Base-by-base conservation (phyloP, 306 rosid genomes). In the Aeschynomene evenia region DNA sequence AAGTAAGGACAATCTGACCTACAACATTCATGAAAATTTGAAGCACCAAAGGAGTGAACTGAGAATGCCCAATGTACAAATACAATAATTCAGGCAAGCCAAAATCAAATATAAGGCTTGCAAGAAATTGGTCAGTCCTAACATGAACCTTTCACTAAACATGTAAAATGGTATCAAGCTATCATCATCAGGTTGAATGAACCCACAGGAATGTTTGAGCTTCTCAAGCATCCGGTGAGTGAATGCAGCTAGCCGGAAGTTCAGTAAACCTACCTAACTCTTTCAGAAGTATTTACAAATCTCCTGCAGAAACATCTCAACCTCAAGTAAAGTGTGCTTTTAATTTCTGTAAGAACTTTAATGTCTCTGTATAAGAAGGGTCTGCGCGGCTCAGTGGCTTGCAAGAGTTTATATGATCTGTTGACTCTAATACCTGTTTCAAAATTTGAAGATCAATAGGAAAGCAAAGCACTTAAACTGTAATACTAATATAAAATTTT, bases 391-490 rank as follows among this genome's bases (percentile, higher is more conserved):
- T 85, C 74, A 88, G 68, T 7, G 99, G 99, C 43, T 94, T 94
- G 81, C 99, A 94, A 31, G 97, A 94, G 75, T 88, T 91, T 69
- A 94, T 89, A 73, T 94, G 99, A 84, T 94, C 99, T 0, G 89
- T 94, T 18, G 99, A 94, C 48, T 94, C 97, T 72, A 94, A 70
- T n/a, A 94, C 97, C 99, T 94, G 87, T 77, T 71, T 22, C 79
- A 72, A 65, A 66, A 49, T 50, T 24, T 53, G 60, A 46, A 20
- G 48, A 63, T 79, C 42, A 65, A 53, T 72, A 55, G 63, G 45
- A 34, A 58, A 56, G 50, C 63, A 63, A 39, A 36, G 55, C 16
- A 26, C 19, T 45, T 28, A n/a, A 40, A 43, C 53, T 31, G 39
- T 61, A 50, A 51, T 63, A 31, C n/a, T 19, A 29, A 21, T 39